These are phyloP conservation scores for Epichloe gansuensis DNA, from an alignment of 2,329 filamentous ascomycete species.

Conservation along the genomic window DNA sequence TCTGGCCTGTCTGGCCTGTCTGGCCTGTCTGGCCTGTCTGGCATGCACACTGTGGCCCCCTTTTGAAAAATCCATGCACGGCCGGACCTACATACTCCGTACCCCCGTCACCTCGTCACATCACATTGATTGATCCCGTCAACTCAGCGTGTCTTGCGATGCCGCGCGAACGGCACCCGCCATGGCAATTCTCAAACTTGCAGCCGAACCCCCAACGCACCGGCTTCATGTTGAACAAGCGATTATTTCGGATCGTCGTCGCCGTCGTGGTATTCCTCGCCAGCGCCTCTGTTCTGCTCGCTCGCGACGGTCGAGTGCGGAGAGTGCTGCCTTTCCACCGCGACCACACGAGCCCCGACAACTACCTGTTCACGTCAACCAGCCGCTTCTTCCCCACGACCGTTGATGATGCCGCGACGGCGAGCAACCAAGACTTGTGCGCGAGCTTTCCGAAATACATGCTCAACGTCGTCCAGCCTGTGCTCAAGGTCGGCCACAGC, in stretches of 20 bases:
- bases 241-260: slow-evolving; percentile 19
- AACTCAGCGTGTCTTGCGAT: slow-evolving; percentile 8
- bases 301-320: background rate
- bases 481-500: slow-evolving; percentile 22
- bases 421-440: slow-evolving; percentile 17
- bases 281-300: slow-evolving; percentile 6
- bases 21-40: no score
- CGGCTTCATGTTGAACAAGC: slow-evolving; percentile 18
- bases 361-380: slow-evolving; percentile 18
- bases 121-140: background rate
- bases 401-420: slow-evolving; percentile 13
- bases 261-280: slow-evolving; percentile 12
- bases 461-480: slow-evolving; percentile 19
- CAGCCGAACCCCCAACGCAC: slow-evolving; percentile 4
- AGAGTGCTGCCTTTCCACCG: slow-evolving; percentile 10
- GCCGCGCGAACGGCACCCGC: background rate
- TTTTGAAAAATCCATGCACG: no score
- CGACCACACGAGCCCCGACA: slow-evolving; percentile 14
- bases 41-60: no score
- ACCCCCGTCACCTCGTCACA: background rate
- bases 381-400: slow-evolving; percentile 20
- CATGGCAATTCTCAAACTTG: slow-evolving; percentile 3
- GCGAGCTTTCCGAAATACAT: slow-evolving; percentile 20
- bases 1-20: no score
- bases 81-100: no score